Evolutionary conservation across 495 filamentous ascomycete genomes (phyloP).

Genomic region (Penicillium daleae): DNA sequence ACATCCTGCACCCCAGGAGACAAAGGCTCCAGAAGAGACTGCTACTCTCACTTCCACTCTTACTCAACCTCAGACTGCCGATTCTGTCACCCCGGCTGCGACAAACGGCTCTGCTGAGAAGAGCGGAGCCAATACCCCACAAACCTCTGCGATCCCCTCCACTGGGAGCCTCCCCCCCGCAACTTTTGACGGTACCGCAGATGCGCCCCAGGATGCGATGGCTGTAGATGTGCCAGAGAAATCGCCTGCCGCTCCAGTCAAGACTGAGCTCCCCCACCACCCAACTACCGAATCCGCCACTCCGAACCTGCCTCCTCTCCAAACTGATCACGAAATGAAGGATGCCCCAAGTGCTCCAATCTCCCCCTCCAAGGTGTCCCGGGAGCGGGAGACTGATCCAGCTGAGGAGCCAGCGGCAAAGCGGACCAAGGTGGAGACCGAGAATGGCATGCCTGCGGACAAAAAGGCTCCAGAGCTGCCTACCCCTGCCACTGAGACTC

Average conservation of each 20-base stretch:
- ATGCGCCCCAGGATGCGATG: conserved; percentile 22
- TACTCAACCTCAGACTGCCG: conserved; percentile 2
- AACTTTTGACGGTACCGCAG: conserved; percentile 13
- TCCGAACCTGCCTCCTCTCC: conserved; percentile 20
- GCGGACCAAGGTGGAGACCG: conserved; percentile 66
- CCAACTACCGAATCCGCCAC: conserved; percentile 24
- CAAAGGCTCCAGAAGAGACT: conserved; percentile 9
- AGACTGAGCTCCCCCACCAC: conserved; percentile 44
- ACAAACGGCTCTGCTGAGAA: conserved; percentile 8
- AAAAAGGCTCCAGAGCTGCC: conserved; percentile 43
- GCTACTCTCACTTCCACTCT: not conserved
- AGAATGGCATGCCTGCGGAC: conserved; percentile 29
- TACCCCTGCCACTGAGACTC: conserved; percentile 19
- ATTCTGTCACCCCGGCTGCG: conserved; percentile 2
- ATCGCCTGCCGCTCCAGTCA: conserved; percentile 18
- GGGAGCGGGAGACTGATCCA: conserved; percentile 71
- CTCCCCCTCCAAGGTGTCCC: conserved; percentile 61
- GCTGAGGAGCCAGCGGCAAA: conserved; percentile 78
- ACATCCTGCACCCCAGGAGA: conserved; percentile 17
- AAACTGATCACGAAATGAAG: conserved; percentile 46
- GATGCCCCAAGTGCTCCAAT: conserved; percentile 42
- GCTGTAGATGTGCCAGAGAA: conserved; percentile 23
- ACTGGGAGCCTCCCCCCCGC: conserved; percentile 6
- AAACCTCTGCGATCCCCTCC: not conserved
- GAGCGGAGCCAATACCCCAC: conserved; percentile 13